A percentile compares a stretch with the other conserved stretches of the same genome.
Evolutionary conservation across 2,329 filamentous ascomycete genomes (phyloP).

Genomic region (Colletotrichum tabaci): DNA sequence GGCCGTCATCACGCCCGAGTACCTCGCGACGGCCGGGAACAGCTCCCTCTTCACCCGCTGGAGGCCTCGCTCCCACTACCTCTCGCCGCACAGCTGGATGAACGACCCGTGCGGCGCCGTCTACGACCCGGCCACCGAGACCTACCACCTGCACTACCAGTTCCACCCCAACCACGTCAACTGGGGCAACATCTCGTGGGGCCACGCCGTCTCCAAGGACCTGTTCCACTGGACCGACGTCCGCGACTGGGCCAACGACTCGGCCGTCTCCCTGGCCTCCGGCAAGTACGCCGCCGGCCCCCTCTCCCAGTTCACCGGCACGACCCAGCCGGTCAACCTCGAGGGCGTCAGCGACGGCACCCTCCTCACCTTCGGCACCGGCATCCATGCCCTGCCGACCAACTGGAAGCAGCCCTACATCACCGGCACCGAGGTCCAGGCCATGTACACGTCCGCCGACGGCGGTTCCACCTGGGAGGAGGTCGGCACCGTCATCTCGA

Average conservation of each 20-base stretch:
- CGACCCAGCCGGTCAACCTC: constrained; percentile 39
- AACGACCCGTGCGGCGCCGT: constrained; percentile 79
- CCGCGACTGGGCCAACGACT: constrained; percentile 39
- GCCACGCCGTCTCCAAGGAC: constrained; percentile 74
- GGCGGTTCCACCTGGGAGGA: constrained; percentile 39
- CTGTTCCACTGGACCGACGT: constrained; percentile 70
- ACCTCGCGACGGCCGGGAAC: constrained; percentile 37
- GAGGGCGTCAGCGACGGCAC: constrained; percentile 40
- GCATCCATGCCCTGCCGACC: constrained; percentile 40
- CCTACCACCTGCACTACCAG: constrained; percentile 78
- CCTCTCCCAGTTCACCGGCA: constrained; percentile 40
- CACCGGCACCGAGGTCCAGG: constrained; percentile 40
- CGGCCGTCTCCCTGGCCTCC: constrained; percentile 37
- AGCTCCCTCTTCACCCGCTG: constrained; percentile 43
- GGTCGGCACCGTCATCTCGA: constrained; percentile 37
- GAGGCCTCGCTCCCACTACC: constrained; percentile 60
- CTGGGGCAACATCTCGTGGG: constrained; percentile 76
- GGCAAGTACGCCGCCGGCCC: constrained; percentile 28
- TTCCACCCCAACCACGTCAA: constrained; percentile 59
- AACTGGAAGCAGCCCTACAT: constrained; percentile 43
- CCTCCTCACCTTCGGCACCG: constrained; percentile 39
- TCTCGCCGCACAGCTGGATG: constrained; percentile 67
- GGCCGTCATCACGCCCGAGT: constrained; percentile 37
- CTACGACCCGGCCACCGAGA: constrained; percentile 65
- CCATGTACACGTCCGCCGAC: constrained; percentile 37